Conservation (phyloP, 2,329 filamentous ascomycete genomes). For the Neonectria sp. region DNA sequence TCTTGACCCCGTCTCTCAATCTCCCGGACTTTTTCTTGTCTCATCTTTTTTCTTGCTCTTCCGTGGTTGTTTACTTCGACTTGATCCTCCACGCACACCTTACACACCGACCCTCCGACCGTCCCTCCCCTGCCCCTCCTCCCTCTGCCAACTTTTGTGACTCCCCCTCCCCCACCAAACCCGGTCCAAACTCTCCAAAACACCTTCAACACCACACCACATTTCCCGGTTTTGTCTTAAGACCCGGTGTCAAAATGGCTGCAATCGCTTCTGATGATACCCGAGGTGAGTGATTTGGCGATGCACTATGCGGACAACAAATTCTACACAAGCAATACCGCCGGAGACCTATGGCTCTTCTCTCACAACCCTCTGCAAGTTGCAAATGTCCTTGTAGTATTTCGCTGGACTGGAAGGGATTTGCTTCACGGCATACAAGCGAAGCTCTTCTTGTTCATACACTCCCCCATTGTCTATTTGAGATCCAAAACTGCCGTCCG, state of each 20-base stretch:
- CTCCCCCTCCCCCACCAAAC: constrained; percentile 33
- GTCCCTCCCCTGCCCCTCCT: constrained; percentile 3
- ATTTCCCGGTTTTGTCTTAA: constrained; percentile 30
- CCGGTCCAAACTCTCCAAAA: constrained; percentile 27
- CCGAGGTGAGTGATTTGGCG: constrained; percentile 55
- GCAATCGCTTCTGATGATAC: constrained; percentile 63
- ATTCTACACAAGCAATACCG: background rate
- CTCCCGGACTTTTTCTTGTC: background rate
- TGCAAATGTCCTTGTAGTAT: constrained; percentile 13
- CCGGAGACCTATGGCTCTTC: background rate
- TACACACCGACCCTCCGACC: constrained; percentile 18
- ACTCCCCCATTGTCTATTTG: background rate
- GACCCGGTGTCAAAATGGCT: constrained; percentile 58
- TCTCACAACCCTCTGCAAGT: background rate
- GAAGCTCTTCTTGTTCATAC: background rate
- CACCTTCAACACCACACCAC: constrained; percentile 29
- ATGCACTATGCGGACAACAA: background rate
- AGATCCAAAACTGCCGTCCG: background rate
- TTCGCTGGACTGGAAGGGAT: background rate
- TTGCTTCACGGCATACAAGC: background rate
- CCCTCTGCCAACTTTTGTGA: constrained; percentile 20
- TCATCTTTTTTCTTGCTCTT: background rate
- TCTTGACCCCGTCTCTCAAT: background rate
- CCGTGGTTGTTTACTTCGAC: constrained; percentile 6
- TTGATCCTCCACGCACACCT: constrained; percentile 6